phyloP scores from a whole-genome alignment of 163 green algal genomes.

The Coccomyxa subellipsoidea region DNA sequence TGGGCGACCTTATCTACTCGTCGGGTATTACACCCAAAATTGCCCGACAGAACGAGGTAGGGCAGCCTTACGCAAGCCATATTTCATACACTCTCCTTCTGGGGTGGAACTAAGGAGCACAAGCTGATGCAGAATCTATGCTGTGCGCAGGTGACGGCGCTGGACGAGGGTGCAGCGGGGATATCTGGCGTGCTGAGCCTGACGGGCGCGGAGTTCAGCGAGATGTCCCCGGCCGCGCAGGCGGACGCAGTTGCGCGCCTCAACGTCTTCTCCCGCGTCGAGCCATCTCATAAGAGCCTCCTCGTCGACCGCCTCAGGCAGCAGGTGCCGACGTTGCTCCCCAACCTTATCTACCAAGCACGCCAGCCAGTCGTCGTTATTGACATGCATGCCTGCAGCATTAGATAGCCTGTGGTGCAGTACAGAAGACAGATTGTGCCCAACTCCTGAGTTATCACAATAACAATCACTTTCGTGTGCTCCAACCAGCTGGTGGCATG shows the following conservation, averaged over 20 bases:
- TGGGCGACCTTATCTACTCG: too few relatives aligned
- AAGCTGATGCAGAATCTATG: too few relatives aligned
- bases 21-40: too few relatives aligned
- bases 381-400: too few relatives aligned
- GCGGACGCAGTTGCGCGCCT: constrained; percentile 43
- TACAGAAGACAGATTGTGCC: too few relatives aligned
- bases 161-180: constrained; percentile 1
- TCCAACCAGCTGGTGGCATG: too few relatives aligned
- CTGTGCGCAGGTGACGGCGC: constrained; percentile 23
- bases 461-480: too few relatives aligned
- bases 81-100: too few relatives aligned
- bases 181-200: neutral
- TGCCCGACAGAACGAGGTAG: too few relatives aligned
- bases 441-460: too few relatives aligned
- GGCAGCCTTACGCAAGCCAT: too few relatives aligned
- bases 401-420: neutral
- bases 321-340: constrained; percentile 26
- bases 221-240: constrained; percentile 51
- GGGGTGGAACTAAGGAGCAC: too few relatives aligned
- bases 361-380: neutral
- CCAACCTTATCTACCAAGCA: neutral
- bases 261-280: constrained; percentile 76
- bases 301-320: constrained; percentile 81
- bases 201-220: constrained; percentile 80
- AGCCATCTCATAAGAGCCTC: constrained; percentile 85